Evolutionary conservation across 176 grass and related monocot species (phyloP).

Genomic region (Chrysopogon serrulatus): DNA sequence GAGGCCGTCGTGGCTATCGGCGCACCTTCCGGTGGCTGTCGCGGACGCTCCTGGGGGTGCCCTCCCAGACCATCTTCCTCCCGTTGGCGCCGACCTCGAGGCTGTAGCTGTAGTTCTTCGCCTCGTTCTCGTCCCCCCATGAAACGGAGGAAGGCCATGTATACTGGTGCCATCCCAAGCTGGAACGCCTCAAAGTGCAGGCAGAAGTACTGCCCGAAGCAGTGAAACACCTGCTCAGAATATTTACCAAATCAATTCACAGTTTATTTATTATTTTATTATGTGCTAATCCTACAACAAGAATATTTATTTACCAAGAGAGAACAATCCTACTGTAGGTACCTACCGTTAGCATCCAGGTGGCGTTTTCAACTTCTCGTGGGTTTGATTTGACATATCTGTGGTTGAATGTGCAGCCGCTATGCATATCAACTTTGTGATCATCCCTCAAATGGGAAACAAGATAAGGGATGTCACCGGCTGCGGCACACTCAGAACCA

Average conservation of each 20-base stretch:
- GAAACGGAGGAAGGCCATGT: slow-evolving; percentile 90
- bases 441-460: slow-evolving; percentile 79
- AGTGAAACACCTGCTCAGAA: slow-evolving; percentile 70
- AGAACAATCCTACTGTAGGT: background rate
- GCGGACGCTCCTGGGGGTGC: slow-evolving; percentile 70
- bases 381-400: slow-evolving; percentile 85
- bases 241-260: background rate
- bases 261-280: background rate
- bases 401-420: slow-evolving; percentile 93
- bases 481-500: slow-evolving; percentile 64
- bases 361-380: slow-evolving; percentile 76
- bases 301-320: background rate
- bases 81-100: slow-evolving; percentile 71
- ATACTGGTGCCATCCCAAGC: slow-evolving; percentile 78
- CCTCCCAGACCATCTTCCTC: slow-evolving; percentile 90
- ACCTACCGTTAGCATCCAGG: slow-evolving; percentile 89
- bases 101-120: slow-evolving; percentile 80
- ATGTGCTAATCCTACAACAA: background rate
- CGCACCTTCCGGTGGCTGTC: slow-evolving; percentile 82
- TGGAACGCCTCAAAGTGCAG: slow-evolving; percentile 92
- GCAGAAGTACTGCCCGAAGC: slow-evolving; percentile 91
- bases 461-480: slow-evolving; percentile 71
- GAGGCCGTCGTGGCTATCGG: slow-evolving; percentile 76
- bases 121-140: slow-evolving; percentile 90
- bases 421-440: slow-evolving; percentile 92